Conservation (phyloP, 805 yeast genomes). For the Ogataea corticis region DNA sequence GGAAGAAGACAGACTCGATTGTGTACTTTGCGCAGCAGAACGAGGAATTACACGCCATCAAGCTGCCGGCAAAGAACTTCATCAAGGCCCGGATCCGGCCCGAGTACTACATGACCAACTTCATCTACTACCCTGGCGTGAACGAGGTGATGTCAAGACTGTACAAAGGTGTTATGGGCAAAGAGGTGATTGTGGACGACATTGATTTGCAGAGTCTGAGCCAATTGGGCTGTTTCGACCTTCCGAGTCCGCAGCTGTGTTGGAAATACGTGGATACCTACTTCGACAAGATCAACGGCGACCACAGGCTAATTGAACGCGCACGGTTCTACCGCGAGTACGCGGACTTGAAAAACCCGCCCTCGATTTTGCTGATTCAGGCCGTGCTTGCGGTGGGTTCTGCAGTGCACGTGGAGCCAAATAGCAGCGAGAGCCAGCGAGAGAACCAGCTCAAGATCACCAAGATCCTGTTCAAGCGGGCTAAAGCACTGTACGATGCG, state of each 20-base stretch:
- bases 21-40: conserved; percentile 18
- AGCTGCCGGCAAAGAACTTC: conserved; percentile 15
- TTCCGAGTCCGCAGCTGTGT: conserved; percentile 64
- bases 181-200: conserved; percentile 23
- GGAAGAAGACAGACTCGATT: conserved; percentile 17
- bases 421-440: conserved; percentile 49
- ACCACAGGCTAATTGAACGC: conserved; percentile 63
- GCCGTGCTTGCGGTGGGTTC: conserved; percentile 69
- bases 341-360: conserved; percentile 55
- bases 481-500: conserved; percentile 66
- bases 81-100: conserved; percentile 9
- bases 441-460: conserved; percentile 23
- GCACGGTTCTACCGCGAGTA: conserved; percentile 57
- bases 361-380: conserved; percentile 60
- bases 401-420: conserved; percentile 54
- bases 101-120: conserved; percentile 8
- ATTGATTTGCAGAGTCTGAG: conserved; percentile 63
- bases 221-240: conserved; percentile 64
- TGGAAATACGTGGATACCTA: conserved; percentile 59
- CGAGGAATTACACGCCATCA: conserved; percentile 13
- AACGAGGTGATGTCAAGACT: conserved; percentile 12
- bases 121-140: conserved; percentile 10
- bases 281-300: conserved; percentile 65
- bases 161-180: conserved; percentile 15
- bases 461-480: conserved; percentile 36